phyloP scores from a whole-genome alignment of 139 green algal species.

The Chlamydomonas schloesseri region DNA sequence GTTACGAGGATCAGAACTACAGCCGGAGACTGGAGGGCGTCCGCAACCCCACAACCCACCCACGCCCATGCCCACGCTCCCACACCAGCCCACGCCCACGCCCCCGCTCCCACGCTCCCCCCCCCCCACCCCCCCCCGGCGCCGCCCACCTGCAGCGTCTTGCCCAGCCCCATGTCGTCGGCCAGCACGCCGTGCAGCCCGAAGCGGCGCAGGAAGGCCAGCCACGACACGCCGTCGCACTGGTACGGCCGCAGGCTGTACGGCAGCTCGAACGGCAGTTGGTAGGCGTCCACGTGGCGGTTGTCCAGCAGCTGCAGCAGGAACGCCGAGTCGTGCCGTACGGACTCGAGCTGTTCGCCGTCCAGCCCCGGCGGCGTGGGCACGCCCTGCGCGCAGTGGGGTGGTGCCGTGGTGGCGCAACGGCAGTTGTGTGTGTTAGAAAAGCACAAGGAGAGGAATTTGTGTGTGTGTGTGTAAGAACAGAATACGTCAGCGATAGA shows the following conservation, averaged over 20 bases:
- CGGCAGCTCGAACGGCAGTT: conserved; percentile 38
- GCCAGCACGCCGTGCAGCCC: conserved; percentile 95
- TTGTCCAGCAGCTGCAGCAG: conserved; percentile 94
- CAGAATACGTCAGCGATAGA: too few relatives aligned
- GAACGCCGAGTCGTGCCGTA: conserved; percentile 79
- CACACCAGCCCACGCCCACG: too few relatives aligned
- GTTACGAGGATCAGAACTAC: too few relatives aligned
- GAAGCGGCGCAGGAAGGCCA: conserved; percentile 95
- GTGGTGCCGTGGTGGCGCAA: background rate
- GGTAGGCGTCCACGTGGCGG: conserved; percentile 56
- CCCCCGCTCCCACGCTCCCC: too few relatives aligned
- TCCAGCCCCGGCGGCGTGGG: conserved; percentile 74
- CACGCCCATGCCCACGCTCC: too few relatives aligned
- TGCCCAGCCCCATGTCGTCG: conserved; percentile 93
- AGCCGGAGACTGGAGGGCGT: too few relatives aligned
- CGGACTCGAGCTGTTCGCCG: conserved; percentile 55
- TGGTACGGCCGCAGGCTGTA: conserved; percentile 91
- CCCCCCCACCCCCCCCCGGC: too few relatives aligned
- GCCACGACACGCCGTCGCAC: conserved; percentile 97
- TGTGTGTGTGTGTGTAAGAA: too few relatives aligned
- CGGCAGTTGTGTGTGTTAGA: background rate
- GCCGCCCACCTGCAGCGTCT: conserved; percentile 67
- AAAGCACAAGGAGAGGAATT: background rate
- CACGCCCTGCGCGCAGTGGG: conserved; percentile 60
- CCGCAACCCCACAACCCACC: too few relatives aligned